These are phyloP conservation scores for Gardenia jasminoides DNA, from an alignment of 257 asterid genomes.

Conservation along the genomic window DNA sequence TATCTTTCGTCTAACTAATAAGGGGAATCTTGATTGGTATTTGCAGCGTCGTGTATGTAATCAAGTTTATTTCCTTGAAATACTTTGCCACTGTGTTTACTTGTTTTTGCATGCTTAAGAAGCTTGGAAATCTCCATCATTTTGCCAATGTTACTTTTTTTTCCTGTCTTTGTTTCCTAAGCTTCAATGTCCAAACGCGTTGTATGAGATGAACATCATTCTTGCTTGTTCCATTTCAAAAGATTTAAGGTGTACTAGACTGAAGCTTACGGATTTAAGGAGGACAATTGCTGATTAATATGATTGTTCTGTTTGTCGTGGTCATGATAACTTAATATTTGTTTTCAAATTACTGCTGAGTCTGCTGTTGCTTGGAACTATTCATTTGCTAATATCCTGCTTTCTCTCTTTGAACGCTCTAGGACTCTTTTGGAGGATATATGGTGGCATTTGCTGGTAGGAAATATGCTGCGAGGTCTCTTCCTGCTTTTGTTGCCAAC, in stretches of 20 bases:
- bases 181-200: neutral
- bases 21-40: neutral
- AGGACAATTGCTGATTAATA: neutral
- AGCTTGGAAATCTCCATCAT: neutral
- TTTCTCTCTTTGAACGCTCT: neutral
- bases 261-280: neutral
- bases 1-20: neutral
- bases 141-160: neutral
- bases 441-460: conserved; percentile 99
- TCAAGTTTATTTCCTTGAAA: neutral
- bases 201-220: neutral
- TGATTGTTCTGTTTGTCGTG: neutral
- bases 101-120: neutral
- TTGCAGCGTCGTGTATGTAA: neutral
- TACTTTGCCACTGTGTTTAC: neutral
- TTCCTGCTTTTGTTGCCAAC: conserved; percentile 80
- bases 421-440: conserved; percentile 88
- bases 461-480: conserved; percentile 86
- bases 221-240: neutral
- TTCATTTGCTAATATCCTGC: neutral
- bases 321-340: neutral
- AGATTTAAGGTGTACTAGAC: neutral
- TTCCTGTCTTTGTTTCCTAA: neutral
- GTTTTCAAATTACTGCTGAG: no score
- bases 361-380: neutral